phyloP scores from a whole-genome alignment of 2,329 filamentous ascomycete species.

The Verticillium nubilum region DNA sequence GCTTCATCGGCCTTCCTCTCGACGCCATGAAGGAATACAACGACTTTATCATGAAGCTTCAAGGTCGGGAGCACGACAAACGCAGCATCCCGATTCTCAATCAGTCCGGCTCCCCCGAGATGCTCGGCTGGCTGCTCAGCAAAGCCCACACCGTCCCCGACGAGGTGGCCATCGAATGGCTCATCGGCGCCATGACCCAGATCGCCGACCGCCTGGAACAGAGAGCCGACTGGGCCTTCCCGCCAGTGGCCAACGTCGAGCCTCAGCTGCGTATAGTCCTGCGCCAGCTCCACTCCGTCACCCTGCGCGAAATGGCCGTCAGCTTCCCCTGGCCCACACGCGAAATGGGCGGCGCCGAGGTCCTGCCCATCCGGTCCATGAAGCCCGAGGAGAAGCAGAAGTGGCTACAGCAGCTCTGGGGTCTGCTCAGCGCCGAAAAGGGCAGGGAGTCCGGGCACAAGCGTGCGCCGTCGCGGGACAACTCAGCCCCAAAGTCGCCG shows the following conservation, averaged over 20 bases:
- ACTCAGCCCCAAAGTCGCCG: not conserved
- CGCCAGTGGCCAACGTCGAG: slow-evolving; percentile 21
- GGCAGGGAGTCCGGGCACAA: not conserved
- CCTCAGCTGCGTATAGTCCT: slow-evolving; percentile 25
- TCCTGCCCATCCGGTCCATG: slow-evolving; percentile 27
- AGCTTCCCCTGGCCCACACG: slow-evolving; percentile 29
- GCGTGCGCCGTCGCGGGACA: not conserved
- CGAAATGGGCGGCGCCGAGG: slow-evolving; percentile 27
- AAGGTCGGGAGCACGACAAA: slow-evolving; percentile 28
- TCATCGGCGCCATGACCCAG: slow-evolving; percentile 25
- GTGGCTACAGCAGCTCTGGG: slow-evolving; percentile 25
- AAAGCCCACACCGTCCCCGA: slow-evolving; percentile 24
- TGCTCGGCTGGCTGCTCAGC: slow-evolving; percentile 26
- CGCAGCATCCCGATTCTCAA: slow-evolving; percentile 28
- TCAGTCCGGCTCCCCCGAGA: slow-evolving; percentile 26
- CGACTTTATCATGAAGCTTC: slow-evolving; percentile 28
- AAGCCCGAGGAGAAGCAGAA: slow-evolving; percentile 27
- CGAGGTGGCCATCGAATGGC: slow-evolving; percentile 25
- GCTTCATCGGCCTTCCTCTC: slow-evolving; percentile 23
- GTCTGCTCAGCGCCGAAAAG: slow-evolving; percentile 18
- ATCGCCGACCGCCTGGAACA: slow-evolving; percentile 24
- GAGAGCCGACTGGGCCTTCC: slow-evolving; percentile 23
- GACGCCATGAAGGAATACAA: slow-evolving; percentile 25
- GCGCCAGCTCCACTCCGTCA: slow-evolving; percentile 21
- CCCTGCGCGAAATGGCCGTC: slow-evolving; percentile 28